Conservation (phyloP, 2,329 filamentous ascomycete genomes). For the Sarocladiaceae sp. region DNA sequence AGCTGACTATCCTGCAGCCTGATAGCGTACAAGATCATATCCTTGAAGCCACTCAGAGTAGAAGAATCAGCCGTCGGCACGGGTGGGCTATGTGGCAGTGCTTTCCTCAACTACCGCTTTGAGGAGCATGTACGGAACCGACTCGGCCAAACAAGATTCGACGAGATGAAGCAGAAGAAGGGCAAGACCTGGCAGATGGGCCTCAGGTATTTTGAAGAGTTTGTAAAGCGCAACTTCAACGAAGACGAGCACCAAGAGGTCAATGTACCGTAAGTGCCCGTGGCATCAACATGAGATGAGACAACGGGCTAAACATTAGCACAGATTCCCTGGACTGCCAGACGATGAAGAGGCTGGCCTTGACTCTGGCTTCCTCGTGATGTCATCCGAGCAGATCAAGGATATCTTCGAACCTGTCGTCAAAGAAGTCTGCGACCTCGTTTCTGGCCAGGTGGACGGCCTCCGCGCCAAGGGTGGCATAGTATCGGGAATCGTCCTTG, state of each 20-base stretch:
- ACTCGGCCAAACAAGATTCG: slow-evolving; percentile 63
- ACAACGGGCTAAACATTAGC: not conserved
- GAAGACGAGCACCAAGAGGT: slow-evolving; percentile 74
- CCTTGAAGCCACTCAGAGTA: slow-evolving; percentile 65
- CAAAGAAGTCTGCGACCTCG: slow-evolving; percentile 64
- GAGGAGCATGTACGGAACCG: slow-evolving; percentile 69
- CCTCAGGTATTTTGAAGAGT: slow-evolving; percentile 76
- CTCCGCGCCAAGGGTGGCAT: slow-evolving; percentile 58
- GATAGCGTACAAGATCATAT: slow-evolving; percentile 78
- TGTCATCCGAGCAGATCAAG: slow-evolving; percentile 66
- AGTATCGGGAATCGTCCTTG: slow-evolving; percentile 72
- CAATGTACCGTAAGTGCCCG: slow-evolving; percentile 63
- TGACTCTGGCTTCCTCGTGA: slow-evolving; percentile 71
- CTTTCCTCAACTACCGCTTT: slow-evolving; percentile 76
- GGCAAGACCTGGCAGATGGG: slow-evolving; percentile 78
- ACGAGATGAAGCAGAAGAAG: slow-evolving; percentile 74
- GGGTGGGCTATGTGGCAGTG: slow-evolving; percentile 72
- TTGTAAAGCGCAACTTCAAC: slow-evolving; percentile 80
- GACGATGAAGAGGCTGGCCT: slow-evolving; percentile 73
- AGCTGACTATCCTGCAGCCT: no score
- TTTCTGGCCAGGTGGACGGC: slow-evolving; percentile 61
- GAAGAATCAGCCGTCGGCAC: slow-evolving; percentile 79
- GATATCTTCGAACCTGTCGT: slow-evolving; percentile 74
- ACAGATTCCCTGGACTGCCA: slow-evolving; percentile 65
- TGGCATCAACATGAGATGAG: no score